phyloP scores from a whole-genome alignment of 148 eudicot genomes.

The Chenopodium formosanum region DNA sequence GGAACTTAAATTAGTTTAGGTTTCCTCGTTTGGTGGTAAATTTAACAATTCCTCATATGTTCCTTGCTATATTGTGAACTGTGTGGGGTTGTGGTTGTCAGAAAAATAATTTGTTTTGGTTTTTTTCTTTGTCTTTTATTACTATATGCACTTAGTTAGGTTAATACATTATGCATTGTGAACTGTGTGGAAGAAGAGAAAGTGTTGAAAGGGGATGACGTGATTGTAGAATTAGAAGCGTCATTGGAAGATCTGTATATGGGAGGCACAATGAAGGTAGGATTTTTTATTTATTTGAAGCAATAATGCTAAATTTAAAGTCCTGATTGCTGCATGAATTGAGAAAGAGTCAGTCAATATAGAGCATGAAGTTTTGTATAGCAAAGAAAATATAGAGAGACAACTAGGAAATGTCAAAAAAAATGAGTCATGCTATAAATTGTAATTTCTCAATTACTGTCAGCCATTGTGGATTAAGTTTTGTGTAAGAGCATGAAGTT shows the following conservation, averaged over 20 bases:
- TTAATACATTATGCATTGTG: not conserved
- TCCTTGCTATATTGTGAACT: not conserved
- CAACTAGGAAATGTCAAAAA: not conserved
- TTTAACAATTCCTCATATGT: no score
- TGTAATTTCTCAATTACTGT: not conserved
- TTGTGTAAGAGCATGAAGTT: no score
- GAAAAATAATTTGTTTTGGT: not conserved
- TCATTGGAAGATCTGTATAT: slow-evolving; percentile 88
- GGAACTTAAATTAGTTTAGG: not conserved
- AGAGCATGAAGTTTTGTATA: no score
- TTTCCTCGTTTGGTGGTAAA: not conserved
- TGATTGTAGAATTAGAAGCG: slow-evolving; percentile 95
- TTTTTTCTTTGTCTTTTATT: no score
- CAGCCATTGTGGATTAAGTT: not conserved
- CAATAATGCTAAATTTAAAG: not conserved
- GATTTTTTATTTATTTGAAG: slow-evolving; percentile 1
- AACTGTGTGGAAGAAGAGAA: slow-evolving; percentile 46
- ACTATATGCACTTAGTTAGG: no score
- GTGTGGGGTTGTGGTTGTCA: not conserved
- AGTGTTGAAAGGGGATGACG: slow-evolving; percentile 88
- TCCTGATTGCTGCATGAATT: no score
- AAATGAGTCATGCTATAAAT: not conserved
- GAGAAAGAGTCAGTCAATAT: not conserved
- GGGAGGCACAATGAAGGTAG: slow-evolving; percentile 95
- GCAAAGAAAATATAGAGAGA: not conserved